Evolutionary conservation across 441 rosid species (phyloP).

Genomic region (Macaranga tanarius): DNA sequence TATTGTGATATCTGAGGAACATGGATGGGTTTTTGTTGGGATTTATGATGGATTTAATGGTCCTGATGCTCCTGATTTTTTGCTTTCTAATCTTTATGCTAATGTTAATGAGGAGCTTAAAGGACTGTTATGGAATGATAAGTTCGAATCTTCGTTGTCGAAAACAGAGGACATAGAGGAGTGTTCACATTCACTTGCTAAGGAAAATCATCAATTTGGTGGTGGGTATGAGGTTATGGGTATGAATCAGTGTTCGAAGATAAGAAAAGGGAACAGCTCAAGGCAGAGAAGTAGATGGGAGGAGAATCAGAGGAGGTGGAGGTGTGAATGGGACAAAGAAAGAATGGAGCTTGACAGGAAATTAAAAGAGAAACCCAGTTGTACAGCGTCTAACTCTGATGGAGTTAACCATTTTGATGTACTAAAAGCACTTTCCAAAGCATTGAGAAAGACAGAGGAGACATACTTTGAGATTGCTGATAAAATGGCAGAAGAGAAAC

Average conservation of each 20-base stretch:
- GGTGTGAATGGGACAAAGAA: slow-evolving; percentile 22
- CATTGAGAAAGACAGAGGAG: slow-evolving; percentile 75
- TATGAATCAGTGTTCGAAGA: background rate
- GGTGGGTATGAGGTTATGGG: slow-evolving; percentile 4
- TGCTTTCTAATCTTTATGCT: slow-evolving; percentile 40
- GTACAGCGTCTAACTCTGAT: slow-evolving; percentile 15
- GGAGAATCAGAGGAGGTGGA: slow-evolving; percentile 23
- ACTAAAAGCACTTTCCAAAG: slow-evolving; percentile 67
- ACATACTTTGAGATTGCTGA: slow-evolving; percentile 68
- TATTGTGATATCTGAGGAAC: slow-evolving; percentile 46
- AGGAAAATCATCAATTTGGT: slow-evolving; percentile 17
- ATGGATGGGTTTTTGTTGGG: slow-evolving; percentile 50
- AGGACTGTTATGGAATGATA: slow-evolving; percentile 44
- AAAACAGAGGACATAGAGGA: slow-evolving; percentile 23
- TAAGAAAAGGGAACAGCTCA: slow-evolving; percentile 24
- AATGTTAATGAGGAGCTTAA: slow-evolving; percentile 41
- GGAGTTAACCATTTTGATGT: slow-evolving; percentile 51
- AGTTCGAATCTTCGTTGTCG: slow-evolving; percentile 14
- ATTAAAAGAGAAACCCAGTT: slow-evolving; percentile 18
- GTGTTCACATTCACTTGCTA: slow-evolving; percentile 8
- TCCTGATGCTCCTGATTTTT: slow-evolving; percentile 53
- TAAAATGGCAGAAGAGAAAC: slow-evolving; percentile 73
- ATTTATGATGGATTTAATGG: slow-evolving; percentile 54
- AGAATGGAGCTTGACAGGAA: slow-evolving; percentile 24
- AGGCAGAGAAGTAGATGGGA: slow-evolving; percentile 5